Percentiles rank a stretch among this genome's conserved stretches.
These are phyloP conservation scores for Cutaneotrichosporon sp. DNA, from an alignment of 1,284 basidiomycete species.

Conservation along the genomic window DNA sequence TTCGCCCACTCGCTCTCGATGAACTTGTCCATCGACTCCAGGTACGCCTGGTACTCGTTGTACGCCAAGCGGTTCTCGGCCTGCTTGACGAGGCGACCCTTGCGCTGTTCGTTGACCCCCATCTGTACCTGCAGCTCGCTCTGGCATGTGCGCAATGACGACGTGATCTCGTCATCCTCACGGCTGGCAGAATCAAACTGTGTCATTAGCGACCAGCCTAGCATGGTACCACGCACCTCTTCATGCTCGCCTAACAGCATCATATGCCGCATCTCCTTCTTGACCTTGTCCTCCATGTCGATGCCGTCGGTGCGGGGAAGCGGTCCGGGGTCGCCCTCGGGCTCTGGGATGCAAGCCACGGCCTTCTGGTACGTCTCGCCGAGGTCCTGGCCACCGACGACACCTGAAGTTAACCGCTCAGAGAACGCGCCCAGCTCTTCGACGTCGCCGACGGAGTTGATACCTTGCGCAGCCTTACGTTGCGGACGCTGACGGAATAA, in stretches of 20 bases:
- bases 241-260: constrained; percentile 58
- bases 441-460: not conserved
- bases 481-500: constrained; percentile 28
- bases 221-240: constrained; percentile 46
- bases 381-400: constrained; percentile 58
- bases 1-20: constrained; percentile 59
- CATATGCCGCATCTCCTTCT: constrained; percentile 57
- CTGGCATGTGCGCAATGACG: constrained; percentile 84
- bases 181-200: constrained; percentile 74
- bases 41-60: constrained; percentile 77
- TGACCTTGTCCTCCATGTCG: constrained; percentile 59
- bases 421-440: constrained; percentile 42
- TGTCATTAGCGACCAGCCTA: constrained; percentile 1
- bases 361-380: constrained; percentile 56
- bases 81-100: constrained; percentile 67
- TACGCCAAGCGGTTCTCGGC: constrained; percentile 86
- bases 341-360: constrained; percentile 19
- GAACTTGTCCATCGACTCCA: constrained; percentile 78
- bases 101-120: constrained; percentile 77
- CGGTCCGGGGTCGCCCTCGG: constrained; percentile 20
- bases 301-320: constrained; percentile 50
- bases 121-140: constrained; percentile 73
- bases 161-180: constrained; percentile 89
- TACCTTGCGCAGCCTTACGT: not conserved
- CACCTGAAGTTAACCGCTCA: constrained; percentile 65